phyloP scores from a whole-genome alignment of 768 basidiomycete genomes.

The Albatrellus ellisii region DNA sequence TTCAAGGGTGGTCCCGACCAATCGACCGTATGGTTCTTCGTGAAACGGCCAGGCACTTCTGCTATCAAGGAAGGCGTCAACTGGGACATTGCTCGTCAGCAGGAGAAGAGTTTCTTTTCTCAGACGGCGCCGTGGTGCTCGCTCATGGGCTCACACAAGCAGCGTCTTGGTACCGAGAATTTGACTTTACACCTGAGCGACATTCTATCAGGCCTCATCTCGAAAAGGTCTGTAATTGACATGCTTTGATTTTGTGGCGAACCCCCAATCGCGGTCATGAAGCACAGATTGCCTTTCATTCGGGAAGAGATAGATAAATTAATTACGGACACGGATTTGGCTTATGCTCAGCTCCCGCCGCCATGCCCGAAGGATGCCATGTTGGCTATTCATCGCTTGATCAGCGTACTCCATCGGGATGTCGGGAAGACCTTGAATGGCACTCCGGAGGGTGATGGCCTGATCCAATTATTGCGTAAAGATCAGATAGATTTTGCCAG shows the following conservation, averaged over 20 bases:
- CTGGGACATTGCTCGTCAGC: constrained; percentile 47
- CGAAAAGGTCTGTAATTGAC: constrained; percentile 32
- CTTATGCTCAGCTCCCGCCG: too few relatives aligned
- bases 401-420: too few relatives aligned
- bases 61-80: constrained; percentile 39
- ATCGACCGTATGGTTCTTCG: constrained; percentile 42
- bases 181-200: constrained; percentile 44
- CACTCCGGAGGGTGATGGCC: too few relatives aligned
- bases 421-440: too few relatives aligned
- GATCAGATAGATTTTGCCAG: too few relatives aligned
- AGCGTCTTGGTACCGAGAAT: constrained; percentile 40
- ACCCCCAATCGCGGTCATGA: not conserved
- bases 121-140: constrained; percentile 38
- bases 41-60: constrained; percentile 31
- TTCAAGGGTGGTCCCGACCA: constrained; percentile 40
- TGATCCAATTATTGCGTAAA: too few relatives aligned
- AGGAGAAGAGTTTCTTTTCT: constrained; percentile 46
- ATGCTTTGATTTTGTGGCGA: not conserved
- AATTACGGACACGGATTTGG: too few relatives aligned
- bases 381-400: too few relatives aligned
- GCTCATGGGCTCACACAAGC: constrained; percentile 36
- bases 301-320: not conserved
- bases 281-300: not conserved
- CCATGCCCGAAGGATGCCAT: too few relatives aligned
- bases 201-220: constrained; percentile 49